phyloP scores from a whole-genome alignment of 805 yeast species.

The Yarrowia divulgata region DNA sequence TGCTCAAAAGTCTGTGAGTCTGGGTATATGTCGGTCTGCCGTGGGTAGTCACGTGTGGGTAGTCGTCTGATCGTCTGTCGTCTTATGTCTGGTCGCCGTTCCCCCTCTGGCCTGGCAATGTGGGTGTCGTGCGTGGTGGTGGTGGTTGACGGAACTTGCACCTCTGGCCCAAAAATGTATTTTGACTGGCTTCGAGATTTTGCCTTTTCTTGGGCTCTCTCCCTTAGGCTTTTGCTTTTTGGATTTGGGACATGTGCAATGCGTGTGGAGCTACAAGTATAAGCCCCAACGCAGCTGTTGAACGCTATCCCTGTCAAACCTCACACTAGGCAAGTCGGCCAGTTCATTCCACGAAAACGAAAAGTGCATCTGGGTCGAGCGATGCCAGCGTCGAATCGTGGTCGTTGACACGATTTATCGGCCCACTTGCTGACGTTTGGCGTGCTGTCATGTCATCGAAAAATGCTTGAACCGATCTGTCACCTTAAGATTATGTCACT shows the following conservation, averaged over 20 bases:
- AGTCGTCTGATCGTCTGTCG: constrained; percentile 1
- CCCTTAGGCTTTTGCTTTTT: constrained; percentile 22
- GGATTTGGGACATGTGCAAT: constrained; percentile 34
- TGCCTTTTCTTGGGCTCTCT: constrained; percentile 9
- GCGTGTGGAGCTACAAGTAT: constrained; percentile 33
- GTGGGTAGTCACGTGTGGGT: neutral
- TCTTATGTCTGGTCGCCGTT: too few species aligned
- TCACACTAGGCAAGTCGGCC: neutral
- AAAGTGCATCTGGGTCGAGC: too few species aligned
- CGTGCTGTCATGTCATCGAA: too few species aligned
- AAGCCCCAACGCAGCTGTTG: constrained; percentile 34
- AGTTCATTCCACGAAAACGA: neutral
- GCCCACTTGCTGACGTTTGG: too few species aligned
- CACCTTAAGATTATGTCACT: too few species aligned
- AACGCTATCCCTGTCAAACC: neutral
- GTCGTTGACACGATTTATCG: too few species aligned
- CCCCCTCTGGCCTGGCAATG: constrained; percentile 17
- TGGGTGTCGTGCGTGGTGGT: neutral
- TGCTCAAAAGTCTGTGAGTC: neutral
- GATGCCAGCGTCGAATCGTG: too few species aligned
- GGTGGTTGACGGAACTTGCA: constrained; percentile 27
- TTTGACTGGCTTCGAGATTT: constrained; percentile 26
- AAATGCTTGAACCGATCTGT: too few species aligned
- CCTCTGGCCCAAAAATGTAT: constrained; percentile 11
- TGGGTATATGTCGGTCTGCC: constrained; percentile 8